These are phyloP conservation scores for Multifurca ochricompacta DNA, from an alignment of 768 basidiomycete species.

Conservation along the genomic window DNA sequence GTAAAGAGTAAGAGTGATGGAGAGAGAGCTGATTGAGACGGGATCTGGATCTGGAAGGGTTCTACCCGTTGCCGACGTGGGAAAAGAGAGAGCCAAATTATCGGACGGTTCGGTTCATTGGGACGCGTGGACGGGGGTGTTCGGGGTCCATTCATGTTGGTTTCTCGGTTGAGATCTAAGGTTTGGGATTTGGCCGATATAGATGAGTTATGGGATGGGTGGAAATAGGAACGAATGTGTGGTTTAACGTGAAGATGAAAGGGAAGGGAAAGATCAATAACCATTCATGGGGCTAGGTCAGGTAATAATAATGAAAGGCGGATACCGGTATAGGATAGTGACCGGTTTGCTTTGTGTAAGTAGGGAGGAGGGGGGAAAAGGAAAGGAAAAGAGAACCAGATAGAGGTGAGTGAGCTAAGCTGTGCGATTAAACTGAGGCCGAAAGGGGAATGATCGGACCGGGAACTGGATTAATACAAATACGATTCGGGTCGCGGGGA, in stretches of 20 bases:
- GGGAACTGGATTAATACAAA: conserved; percentile 6
- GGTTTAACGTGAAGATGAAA: neutral
- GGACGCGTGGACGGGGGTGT: neutral
- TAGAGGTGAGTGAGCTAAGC: neutral
- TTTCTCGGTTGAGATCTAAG: neutral
- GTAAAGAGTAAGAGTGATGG: neutral
- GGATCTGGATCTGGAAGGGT: conserved; percentile 9
- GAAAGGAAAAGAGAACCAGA: neutral
- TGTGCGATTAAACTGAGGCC: neutral
- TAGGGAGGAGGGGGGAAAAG: neutral
- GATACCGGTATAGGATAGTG: neutral
- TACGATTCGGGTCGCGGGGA: neutral
- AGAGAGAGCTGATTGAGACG: neutral
- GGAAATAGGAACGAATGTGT: neutral
- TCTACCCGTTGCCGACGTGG: neutral
- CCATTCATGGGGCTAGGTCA: too few relatives aligned
- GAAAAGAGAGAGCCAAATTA: neutral
- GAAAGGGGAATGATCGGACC: neutral
- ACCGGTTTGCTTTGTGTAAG: neutral
- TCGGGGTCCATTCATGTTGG: neutral
- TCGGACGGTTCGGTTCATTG: conserved; percentile 5
- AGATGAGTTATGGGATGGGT: neutral
- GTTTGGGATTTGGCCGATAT: neutral
- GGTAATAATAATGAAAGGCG: neutral
- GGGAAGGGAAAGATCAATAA: neutral